Evolutionary conservation across 2,329 filamentous ascomycete species (phyloP), one percentile per base, ranked within the genome.

Genomic region (Akanthomyces muscarius): DNA sequence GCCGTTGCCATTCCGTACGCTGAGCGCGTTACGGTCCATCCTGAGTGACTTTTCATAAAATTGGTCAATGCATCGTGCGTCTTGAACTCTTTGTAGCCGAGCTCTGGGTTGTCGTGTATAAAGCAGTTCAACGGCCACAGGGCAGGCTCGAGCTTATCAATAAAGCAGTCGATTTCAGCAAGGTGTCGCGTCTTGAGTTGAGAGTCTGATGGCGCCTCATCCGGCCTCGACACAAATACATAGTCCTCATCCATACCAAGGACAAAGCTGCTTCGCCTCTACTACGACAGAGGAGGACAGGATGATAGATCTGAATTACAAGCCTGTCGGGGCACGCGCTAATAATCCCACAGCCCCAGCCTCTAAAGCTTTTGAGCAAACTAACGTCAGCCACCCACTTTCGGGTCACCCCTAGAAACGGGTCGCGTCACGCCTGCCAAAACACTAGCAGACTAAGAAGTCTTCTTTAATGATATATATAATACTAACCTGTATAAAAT

Each of bases 1-100:
- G 78, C 78, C 4, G 79, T 82, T 23, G 73, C 72, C 66, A 81
- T 75, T 13, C 73, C 75, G 62, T 77, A 78, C 0, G 78, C 76
- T 2, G 76, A 76, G 7, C 68, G 70, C 1, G 73, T 78, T 5
- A 81, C 76, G 5, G 70, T 63, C 76, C 78, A 79, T 5, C 71
- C 74, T 6, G 70, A 33, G 33, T 71, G 72, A 4, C 65, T 67
- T 36, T 68, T 65, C 63, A 79, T 68, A 54, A 75, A 80, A 5
- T 69, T 69, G 0, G 76, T 77, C 50, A 81, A 68, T 4, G 72
- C 68, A n/a, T 75, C 71, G 62, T 81, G 78, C 0, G 79, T 76
- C 36, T 75, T 76, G 59, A 71, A 68, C 63, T 81, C 78, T 47
- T 77, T 69, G 63, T 75, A 80, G 8, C 72, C 75, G 3, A 78